Evolutionary conservation across 805 yeast species (phyloP).

Genomic region (Metschnikowia lochheadii): DNA sequence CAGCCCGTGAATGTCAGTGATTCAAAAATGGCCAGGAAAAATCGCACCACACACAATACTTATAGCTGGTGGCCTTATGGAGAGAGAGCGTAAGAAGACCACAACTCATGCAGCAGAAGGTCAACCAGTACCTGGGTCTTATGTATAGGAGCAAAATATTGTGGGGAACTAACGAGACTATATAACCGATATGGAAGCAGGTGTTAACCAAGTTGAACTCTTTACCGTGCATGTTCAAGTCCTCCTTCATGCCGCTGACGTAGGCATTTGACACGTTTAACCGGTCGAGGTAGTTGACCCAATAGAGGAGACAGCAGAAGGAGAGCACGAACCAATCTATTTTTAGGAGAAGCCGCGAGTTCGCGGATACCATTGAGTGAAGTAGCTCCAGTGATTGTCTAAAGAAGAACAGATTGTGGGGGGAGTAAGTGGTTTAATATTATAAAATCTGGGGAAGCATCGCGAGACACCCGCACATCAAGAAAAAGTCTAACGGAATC

Average conservation of each 20-base stretch:
- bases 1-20: slow-evolving; percentile 53
- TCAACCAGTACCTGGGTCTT: slow-evolving; percentile 55
- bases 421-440: too few relatives aligned
- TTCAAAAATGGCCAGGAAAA: slow-evolving; percentile 60
- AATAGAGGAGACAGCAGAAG: slow-evolving; percentile 38
- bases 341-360: slow-evolving; percentile 24
- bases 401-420: too few relatives aligned
- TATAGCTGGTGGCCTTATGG: slow-evolving; percentile 43
- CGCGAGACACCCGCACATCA: background rate
- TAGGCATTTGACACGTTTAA: slow-evolving; percentile 55
- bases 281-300: slow-evolving; percentile 56
- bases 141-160: slow-evolving; percentile 49
- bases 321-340: slow-evolving; percentile 41
- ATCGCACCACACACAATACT: slow-evolving; percentile 54
- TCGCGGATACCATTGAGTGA: background rate
- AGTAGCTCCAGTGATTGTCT: too few relatives aligned
- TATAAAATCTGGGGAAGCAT: background rate
- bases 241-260: slow-evolving; percentile 66
- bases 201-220: slow-evolving; percentile 52
- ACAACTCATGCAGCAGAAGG: slow-evolving; percentile 54
- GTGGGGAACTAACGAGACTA: slow-evolving; percentile 59
- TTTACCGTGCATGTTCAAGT: slow-evolving; percentile 42
- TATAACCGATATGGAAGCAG: slow-evolving; percentile 57
- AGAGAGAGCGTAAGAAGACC: slow-evolving; percentile 50
- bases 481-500: background rate